Evolutionary conservation across 179 eudicot genomes (phyloP).

Genomic region (Beta corolliflora): DNA sequence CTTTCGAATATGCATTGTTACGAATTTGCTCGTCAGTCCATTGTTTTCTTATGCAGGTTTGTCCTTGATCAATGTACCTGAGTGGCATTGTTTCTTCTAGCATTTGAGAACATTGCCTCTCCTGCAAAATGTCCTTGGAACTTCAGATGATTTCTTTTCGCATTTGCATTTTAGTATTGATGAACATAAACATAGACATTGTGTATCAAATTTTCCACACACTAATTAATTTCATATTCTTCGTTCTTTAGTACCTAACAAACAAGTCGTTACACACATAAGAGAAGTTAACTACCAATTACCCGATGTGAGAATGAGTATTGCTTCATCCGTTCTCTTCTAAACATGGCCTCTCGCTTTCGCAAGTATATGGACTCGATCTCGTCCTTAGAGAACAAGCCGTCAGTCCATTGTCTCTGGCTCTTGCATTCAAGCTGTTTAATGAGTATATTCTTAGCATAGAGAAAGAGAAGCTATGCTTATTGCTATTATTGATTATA

Average conservation of each 20-base stretch:
- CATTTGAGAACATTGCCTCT: constrained; percentile 47
- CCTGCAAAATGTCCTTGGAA: constrained; percentile 40
- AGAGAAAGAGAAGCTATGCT: background rate
- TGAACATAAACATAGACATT: too few species aligned
- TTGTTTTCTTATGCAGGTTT: constrained; percentile 37
- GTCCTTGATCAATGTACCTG: constrained; percentile 29
- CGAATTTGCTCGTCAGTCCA: constrained; percentile 31
- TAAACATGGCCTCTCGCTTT: constrained; percentile 55
- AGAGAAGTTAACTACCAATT: constrained; percentile 10
- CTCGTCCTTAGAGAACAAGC: constrained; percentile 51
- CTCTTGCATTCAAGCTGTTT: constrained; percentile 54
- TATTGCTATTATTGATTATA: background rate
- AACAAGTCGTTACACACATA: background rate
- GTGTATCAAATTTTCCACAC: too few species aligned
- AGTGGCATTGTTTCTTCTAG: constrained; percentile 41
- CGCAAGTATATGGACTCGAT: constrained; percentile 48
- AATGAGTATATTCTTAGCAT: background rate
- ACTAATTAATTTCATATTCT: background rate
- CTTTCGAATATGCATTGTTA: constrained; percentile 27
- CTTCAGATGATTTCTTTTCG: background rate
- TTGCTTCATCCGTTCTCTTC: constrained; percentile 72
- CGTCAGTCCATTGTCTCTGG: constrained; percentile 54
- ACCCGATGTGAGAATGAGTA: constrained; percentile 81
- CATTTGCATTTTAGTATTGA: background rate
- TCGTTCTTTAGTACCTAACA: background rate